Percentiles rank a stretch among this genome's conserved stretches.
Conservation (phyloP, 306 rosid species). For the Castanea crenata region DNA sequence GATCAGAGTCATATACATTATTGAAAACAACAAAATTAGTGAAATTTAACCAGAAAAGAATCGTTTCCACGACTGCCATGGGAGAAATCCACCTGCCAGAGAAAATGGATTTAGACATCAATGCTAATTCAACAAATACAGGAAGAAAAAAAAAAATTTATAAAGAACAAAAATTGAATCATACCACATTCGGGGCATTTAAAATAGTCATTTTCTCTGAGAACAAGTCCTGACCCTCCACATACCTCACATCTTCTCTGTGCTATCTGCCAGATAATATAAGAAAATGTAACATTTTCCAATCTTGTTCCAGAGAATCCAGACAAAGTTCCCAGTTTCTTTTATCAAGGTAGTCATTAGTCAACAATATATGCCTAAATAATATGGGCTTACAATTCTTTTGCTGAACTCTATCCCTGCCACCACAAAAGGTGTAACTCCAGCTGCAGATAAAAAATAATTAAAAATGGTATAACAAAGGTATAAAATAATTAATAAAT, state of each 20-base stretch:
- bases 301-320: neutral
- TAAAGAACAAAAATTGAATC: slow-evolving; percentile 1
- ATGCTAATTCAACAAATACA: neutral
- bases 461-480: too few species aligned
- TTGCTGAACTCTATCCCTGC: slow-evolving; percentile 90
- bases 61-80: slow-evolving; percentile 97
- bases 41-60: slow-evolving; percentile 69
- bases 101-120: slow-evolving; percentile 1
- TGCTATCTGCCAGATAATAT: slow-evolving; percentile 47
- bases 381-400: slow-evolving; percentile 65
- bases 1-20: neutral
- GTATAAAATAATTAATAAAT: too few species aligned
- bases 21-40: neutral
- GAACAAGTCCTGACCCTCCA: slow-evolving; percentile 85
- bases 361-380: neutral
- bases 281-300: neutral
- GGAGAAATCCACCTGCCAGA: slow-evolving; percentile 82
- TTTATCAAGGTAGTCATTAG: neutral
- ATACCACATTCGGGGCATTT: slow-evolving; percentile 86
- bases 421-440: slow-evolving; percentile 83
- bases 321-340: neutral
- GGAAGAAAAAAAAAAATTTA: neutral
- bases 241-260: slow-evolving; percentile 67
- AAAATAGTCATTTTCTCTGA: slow-evolving; percentile 51
- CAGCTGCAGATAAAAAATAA: slow-evolving; percentile 48